Evolutionary conservation across 495 filamentous ascomycete species (phyloP).

Genomic region (Cairneyella variabilis): DNA sequence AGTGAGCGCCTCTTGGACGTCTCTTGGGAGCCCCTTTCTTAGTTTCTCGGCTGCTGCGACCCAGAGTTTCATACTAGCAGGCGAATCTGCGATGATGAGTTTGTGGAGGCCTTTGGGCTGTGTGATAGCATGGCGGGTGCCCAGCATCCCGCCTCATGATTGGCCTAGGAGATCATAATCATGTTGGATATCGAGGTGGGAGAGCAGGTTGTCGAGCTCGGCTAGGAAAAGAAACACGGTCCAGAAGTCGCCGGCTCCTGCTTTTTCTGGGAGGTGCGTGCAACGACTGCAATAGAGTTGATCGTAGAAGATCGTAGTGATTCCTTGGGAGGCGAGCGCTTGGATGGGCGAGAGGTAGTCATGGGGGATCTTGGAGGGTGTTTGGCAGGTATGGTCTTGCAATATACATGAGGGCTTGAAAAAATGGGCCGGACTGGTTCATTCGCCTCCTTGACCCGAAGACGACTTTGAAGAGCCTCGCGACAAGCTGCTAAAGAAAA

Average conservation of each 20-base stretch:
- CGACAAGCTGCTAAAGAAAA: too few species aligned
- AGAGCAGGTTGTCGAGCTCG: conserved; percentile 47
- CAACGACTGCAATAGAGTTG: conserved; percentile 46
- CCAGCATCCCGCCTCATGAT: conserved; percentile 51
- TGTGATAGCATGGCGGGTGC: conserved; percentile 30
- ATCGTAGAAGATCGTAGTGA: conserved; percentile 50
- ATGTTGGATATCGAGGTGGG: conserved; percentile 32
- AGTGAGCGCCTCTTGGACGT: conserved; percentile 37
- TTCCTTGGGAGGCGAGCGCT: conserved; percentile 27
- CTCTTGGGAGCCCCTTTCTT: conserved; percentile 34
- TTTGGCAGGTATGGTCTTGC: not conserved
- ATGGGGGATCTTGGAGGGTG: conserved; percentile 17
- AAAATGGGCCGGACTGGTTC: too few species aligned
- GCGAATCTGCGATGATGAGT: conserved; percentile 38
- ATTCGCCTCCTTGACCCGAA: too few species aligned
- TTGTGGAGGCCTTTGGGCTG: conserved; percentile 36
- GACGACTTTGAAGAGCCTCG: not conserved
- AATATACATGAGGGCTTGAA: too few species aligned
- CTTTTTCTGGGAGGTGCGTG: conserved; percentile 41
- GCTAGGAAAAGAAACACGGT: conserved; percentile 39
- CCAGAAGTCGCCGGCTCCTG: conserved; percentile 42
- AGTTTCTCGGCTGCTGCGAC: conserved; percentile 28
- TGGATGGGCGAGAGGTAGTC: conserved; percentile 37
- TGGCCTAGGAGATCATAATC: conserved; percentile 43
- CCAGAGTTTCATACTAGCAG: conserved; percentile 32